phyloP scores from a whole-genome alignment of 257 asterid genomes.

The Solanum arcanum region DNA sequence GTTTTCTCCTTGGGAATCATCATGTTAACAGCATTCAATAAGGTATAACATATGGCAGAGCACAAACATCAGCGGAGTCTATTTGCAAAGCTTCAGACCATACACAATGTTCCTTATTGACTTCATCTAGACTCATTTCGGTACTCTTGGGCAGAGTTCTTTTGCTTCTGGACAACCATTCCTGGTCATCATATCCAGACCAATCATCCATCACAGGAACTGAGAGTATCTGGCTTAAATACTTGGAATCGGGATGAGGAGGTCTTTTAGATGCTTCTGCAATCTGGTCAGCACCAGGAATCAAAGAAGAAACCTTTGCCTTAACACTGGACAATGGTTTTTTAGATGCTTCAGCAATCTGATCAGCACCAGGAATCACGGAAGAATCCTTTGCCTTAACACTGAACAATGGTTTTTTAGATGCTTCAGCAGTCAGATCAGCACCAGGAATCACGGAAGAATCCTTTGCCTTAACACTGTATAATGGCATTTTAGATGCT shows the following conservation, averaged over 20 bases:
- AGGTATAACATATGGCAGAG: constrained; percentile 76
- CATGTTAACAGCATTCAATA: constrained; percentile 26
- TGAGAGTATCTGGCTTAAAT: constrained; percentile 32
- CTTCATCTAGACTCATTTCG: constrained; percentile 5
- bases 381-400: constrained; percentile 21
- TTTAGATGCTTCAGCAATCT: constrained; percentile 15
- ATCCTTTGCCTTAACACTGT: constrained; percentile 22
- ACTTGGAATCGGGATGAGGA: constrained; percentile 69
- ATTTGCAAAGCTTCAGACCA: constrained; percentile 59
- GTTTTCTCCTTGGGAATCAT: not conserved
- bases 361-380: constrained; percentile 10
- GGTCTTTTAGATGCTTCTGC: constrained; percentile 27
- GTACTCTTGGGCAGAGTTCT: constrained; percentile 11
- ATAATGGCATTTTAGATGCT: constrained; percentile 23
- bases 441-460: constrained; percentile 5
- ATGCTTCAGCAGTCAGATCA: constrained; percentile 16
- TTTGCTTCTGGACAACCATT: constrained; percentile 43
- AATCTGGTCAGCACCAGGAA: constrained; percentile 14
- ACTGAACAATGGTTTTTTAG: constrained; percentile 20
- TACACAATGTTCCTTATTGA: constrained; percentile 20
- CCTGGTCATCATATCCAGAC: constrained; percentile 42
- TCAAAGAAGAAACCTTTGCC: constrained; percentile 16
- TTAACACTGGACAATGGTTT: constrained; percentile 22
- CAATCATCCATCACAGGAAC: constrained; percentile 43
- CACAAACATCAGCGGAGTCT: constrained; percentile 49